Evolutionary conservation across 345 rosid genomes (phyloP), one percentile per base, ranked within the genome.

Genomic region (Angophora floribunda): DNA sequence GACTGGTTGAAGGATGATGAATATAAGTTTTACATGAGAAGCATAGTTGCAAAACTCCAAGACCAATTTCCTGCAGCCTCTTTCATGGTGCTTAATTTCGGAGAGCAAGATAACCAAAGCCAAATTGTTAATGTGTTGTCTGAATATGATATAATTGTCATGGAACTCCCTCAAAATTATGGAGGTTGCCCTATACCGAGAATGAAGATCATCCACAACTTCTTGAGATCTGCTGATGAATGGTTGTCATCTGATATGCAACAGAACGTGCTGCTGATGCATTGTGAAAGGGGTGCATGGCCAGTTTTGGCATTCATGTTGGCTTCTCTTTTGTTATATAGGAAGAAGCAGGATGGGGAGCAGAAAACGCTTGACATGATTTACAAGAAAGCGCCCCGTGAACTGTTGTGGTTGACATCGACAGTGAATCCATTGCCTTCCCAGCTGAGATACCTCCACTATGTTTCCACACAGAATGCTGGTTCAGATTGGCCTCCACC

Each of bases 91-190:
- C 95, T 97, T 89, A 97, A 97, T 94, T 97, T 97, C 87, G 96
- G 95, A 28, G 95, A 96, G 70, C 97, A 93, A 41, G 92, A 94
- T 52, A 90, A 91, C 52, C 95, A 88, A 61, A 95, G 94, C 90
- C 92, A 90, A 51, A 88, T 96, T 89, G 93, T 96, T 45, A 92
- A 93, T 70, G 87, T 95, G 26, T 88, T 97, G 86, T 95, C 97
- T 63, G 94, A 94, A 88, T 91, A 93, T 86, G 97, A 94, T 90
- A 94, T 96, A 92, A 96, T 98, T 14, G 92, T 95, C 85, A 96
- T 97, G 98, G 99, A 97, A 92, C 95, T 96, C 89, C 99, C 99
- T 90, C 95, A 96, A 88, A 98, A 96, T 86, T 96, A 96, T 45
- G 98, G 96, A 91, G 98, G 98, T 63, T 97, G 98, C 90, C 98